Evolutionary conservation across 2,329 filamentous ascomycete genomes (phyloP), one percentile per base, ranked within the genome.

Genomic region (Sphaceloma murrayae): DNA sequence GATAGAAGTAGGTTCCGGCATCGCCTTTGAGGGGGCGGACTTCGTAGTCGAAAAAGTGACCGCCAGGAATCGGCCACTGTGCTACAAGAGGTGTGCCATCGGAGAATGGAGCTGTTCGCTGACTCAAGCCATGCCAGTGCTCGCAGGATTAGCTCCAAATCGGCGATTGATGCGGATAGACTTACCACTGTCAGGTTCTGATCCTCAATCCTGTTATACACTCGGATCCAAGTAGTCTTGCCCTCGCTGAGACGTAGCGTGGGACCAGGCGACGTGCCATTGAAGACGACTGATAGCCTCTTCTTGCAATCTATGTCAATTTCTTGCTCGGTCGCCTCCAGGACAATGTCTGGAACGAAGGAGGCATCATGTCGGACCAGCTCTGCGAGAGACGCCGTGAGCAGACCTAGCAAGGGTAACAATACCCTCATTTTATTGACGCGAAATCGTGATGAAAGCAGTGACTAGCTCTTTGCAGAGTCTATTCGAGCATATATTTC

Each of bases 91-190:
- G 75, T 0, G 74, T 69, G 3, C 79, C 78, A 51, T 82, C 79
- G 1, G 77, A 75, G 58, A 80, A 82, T 0, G 76, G 75, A 1
- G 76, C 73, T 22, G 71, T 67, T 22, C 70, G 63, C 55, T 76
- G 73, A 11, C 68, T 71, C 6, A 83, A 64, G 9, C 79, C 79
- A 59, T 82, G 78, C 78, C 78, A 82, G 54, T 82, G 78, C 73
- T 79, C 11, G 2, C 10, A 17, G 5, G 5, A 4, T 4, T 46
- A 10, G 32, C 16, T 17, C 17, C 3, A 14, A 8, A 14, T 10
- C n/a, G n/a, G 11, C 18, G 16, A 6, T n/a, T 21, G 19, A 13
- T 13, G 11, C 2, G 13, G 5, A 14, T 6, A 31, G 13, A 32
- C 45, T 27, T 59, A 74, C 72, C 56, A 78, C 73, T n/a, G 74